Evolutionary conservation across 1,139 yeast genomes (phyloP), one percentile per base, ranked within the genome.

Genomic region (Hyphopichia wangnamkhiaoensis): DNA sequence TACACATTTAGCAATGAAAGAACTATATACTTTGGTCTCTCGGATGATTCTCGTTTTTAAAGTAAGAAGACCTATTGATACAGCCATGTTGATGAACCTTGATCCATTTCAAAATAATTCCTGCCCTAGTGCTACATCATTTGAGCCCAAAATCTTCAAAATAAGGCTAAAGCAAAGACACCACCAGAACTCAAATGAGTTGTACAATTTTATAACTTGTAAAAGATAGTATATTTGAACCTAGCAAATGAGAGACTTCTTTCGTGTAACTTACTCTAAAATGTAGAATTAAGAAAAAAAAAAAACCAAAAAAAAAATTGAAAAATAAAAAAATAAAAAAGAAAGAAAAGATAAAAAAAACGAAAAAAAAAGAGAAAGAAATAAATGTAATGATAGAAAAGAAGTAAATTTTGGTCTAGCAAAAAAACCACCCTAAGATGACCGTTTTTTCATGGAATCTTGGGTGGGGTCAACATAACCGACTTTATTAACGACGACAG

Each of bases 401-500:
- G n/a, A n/a, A n/a, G n/a, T n/a, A n/a, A n/a, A n/a, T n/a, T n/a
- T n/a, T n/a, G n/a, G n/a, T n/a, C n/a, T n/a, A n/a, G n/a, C n/a
- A n/a, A n/a, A n/a, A n/a, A n/a, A n/a, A n/a, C n/a, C n/a, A n/a
- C n/a, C n/a, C n/a, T n/a, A n/a, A n/a, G n/a, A n/a, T n/a, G n/a
- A n/a, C n/a, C n/a, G n/a, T n/a, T n/a, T n/a, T 12, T 17, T 17
- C n/a, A n/a, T n/a, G n/a, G n/a, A n/a, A 27, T 39, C 38, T 23
- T 35, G 44, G 20, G 58, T 61, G 5, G 91, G 88, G 58, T 84
- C 82, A 31, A 84, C 72, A 41, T 70, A 65, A 24, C 79, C 74
- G 15, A 81, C 70, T 51, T 80, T 80, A 43, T 82, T 80, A 16
- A 86, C 82, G 4, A 82, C 80, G 5, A 83, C 76, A 0, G 86